Base-by-base conservation (phyloP, 305 asterid genomes). In the Fraxinus baroniana region DNA sequence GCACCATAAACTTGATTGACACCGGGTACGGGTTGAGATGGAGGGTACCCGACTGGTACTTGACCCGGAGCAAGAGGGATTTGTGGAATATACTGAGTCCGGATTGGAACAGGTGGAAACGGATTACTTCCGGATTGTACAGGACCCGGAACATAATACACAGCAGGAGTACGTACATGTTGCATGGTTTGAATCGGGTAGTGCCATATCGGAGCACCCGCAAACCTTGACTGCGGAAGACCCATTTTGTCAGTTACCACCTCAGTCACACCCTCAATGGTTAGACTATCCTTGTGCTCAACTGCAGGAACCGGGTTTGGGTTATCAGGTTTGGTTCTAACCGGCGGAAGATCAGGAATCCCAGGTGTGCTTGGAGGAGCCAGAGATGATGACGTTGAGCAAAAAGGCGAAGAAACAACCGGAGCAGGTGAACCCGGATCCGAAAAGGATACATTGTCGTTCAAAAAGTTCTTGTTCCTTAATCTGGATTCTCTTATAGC, bases 361-460 rank as follows among this genome's bases (percentile, higher is more conserved):
- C 85, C 87, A 9, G 88, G 87, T 75, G 88, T 52, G 76, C 18
- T 72, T 0, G 91, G 87, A 8, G 97, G 91, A 17, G 94, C 90
- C 77, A 90, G 79, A 13, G 97, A 82, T 1, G 95, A 91, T 4
- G 97, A 93, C 5, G 93, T 83, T 72, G 98, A 94, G 84, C 90
- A 86, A 87, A 87, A 94, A 0, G 95, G 97, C 1, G 98, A 92
- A 3, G 92, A 86, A 33, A 66, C 81, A 57, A 83, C 81, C 7
- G 97, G 95, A 39, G 87, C 91, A 5, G 97, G 98, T 30, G 98
- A 93, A 17, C 97, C 93, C 57, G 98, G 97, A 79, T 93, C 97
- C 22, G 94, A 93, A 64, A 83, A 79, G 30, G 93, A 89, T 15
- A 89, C 79, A 83, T 82, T 91, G 66, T 94, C 98, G 84, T 87